Evolutionary conservation across 257 asterid genomes (phyloP).

Genomic region (Perilla frutescens): DNA sequence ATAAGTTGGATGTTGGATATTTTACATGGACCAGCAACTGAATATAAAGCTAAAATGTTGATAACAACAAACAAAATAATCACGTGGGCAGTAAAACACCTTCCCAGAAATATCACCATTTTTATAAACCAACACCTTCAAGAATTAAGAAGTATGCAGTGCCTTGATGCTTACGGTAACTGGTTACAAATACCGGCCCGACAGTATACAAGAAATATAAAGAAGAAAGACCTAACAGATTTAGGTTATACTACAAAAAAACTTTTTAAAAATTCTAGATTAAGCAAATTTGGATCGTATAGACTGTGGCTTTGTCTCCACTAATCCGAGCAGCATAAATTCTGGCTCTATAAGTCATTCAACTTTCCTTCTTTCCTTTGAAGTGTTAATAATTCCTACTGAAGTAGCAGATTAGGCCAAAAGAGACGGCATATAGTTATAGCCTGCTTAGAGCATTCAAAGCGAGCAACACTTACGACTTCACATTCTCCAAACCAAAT

Average conservation of each 20-base stretch:
- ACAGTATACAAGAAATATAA: neutral
- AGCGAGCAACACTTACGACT: too few species aligned
- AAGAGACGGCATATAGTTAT: too few species aligned
- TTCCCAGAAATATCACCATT: neutral
- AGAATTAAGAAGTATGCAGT: neutral
- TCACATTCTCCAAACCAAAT: too few species aligned
- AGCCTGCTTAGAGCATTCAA: too few species aligned
- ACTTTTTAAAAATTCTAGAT: neutral
- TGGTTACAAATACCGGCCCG: conserved; percentile 1
- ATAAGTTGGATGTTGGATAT: neutral
- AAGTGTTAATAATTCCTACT: too few species aligned
- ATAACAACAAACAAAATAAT: neutral
- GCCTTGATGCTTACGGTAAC: neutral
- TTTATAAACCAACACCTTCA: neutral
- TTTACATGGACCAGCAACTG: neutral
- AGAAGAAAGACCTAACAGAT: neutral
- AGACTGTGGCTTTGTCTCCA: neutral
- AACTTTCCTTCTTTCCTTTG: too few species aligned
- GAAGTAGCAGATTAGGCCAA: too few species aligned
- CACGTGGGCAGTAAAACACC: neutral
- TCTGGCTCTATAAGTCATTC: too few species aligned
- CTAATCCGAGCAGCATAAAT: too few species aligned
- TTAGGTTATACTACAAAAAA: neutral
- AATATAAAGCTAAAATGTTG: neutral
- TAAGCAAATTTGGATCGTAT: neutral